Base-by-base conservation (phyloP, 1,284 basidiomycete species). In the Mycena citricolor region DNA sequence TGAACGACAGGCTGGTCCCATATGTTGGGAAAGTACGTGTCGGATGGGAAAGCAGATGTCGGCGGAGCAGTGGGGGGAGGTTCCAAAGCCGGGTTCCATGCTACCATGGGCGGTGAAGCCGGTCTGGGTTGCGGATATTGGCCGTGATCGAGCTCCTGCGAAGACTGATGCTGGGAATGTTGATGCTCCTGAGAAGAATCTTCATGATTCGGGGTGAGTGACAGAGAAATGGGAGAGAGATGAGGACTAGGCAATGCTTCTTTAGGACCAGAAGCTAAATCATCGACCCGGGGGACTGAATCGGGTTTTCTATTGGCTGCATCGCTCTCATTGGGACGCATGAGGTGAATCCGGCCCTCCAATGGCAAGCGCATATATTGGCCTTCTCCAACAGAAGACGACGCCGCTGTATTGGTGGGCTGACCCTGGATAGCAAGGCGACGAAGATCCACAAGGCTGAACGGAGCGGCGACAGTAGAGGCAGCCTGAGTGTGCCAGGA, bases 321-420 rank as follows among this genome's bases (percentile, higher is more conserved):
- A 17, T 39, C 31, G 28, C 32, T 62, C 42, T 64, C 71, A 53
- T 66, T 70, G 2, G 80, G 87, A 24, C 81, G 76, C 72, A 95
- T 86, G 52, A 97, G 68, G 61, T 93, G 90, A 41, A 91, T 72
- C 33, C 92, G 78, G 2, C 93, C 93, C 39, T 91, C 87, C 19
- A 95, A 70, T 5, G 94, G 93, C 62, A 94, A 60, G 40, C 79
- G 85, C 29, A 70, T 72, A 59, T 94, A 94, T 49, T 81, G 74
- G n/a, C 86, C 88, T 54, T 83, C 77, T 12, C 72, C 73, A 39
- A n/a, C 21, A 28, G 66, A 43, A 23, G n/a, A n/a, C n/a, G 49
- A 38, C 30, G 47, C 35, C 57, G 53, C 46, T 54, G 48, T 55
- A 14, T 61, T 55, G 8, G 64, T 56, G 36, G 61, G 64, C 34